These are phyloP conservation scores for Cytospora leucostoma DNA, from an alignment of 2,329 filamentous ascomycete species.

Conservation along the genomic window DNA sequence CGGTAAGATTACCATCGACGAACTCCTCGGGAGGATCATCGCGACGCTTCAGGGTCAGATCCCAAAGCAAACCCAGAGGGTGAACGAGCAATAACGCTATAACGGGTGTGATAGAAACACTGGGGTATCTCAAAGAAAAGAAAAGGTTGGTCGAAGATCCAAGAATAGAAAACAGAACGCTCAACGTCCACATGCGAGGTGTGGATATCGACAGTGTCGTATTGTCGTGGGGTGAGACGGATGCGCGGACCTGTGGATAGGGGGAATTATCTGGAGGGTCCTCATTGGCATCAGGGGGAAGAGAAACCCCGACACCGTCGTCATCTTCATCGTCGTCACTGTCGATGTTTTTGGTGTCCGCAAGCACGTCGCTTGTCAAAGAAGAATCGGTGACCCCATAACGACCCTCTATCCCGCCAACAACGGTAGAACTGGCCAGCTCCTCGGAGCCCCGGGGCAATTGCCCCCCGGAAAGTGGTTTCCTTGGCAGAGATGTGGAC, in stretches of 20 bases:
- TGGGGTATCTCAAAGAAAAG: constrained; percentile 87
- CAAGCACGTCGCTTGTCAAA: constrained; percentile 47
- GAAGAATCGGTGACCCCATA: constrained; percentile 53
- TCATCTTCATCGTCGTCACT: constrained; percentile 34
- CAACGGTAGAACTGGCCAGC: constrained; percentile 52
- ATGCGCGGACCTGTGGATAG: constrained; percentile 78
- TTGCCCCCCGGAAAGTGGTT: constrained; percentile 4
- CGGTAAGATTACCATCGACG: constrained; percentile 43
- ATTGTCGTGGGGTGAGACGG: constrained; percentile 75
- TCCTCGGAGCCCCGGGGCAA: constrained; percentile 46
- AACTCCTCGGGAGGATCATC: constrained; percentile 53
- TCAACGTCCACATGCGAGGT: constrained; percentile 82
- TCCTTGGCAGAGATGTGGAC: constrained; percentile 24
- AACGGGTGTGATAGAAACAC: constrained; percentile 84
- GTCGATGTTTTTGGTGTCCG: constrained; percentile 44
- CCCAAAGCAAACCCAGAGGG: constrained; percentile 80
- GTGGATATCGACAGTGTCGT: constrained; percentile 80
- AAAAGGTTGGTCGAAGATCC: constrained; percentile 85
- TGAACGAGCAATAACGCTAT: constrained; percentile 85
- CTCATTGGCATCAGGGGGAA: constrained; percentile 47
- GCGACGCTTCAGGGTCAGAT: constrained; percentile 68
- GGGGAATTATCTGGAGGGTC: constrained; percentile 69
- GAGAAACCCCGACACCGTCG: constrained; percentile 36
- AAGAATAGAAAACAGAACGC: constrained; percentile 76
- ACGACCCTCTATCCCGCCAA: constrained; percentile 55